A percentile compares a stretch with the other conserved stretches of the same genome.
Evolutionary conservation across 2,329 filamentous ascomycete genomes (phyloP).

Genomic region (Paraphoma sp.): DNA sequence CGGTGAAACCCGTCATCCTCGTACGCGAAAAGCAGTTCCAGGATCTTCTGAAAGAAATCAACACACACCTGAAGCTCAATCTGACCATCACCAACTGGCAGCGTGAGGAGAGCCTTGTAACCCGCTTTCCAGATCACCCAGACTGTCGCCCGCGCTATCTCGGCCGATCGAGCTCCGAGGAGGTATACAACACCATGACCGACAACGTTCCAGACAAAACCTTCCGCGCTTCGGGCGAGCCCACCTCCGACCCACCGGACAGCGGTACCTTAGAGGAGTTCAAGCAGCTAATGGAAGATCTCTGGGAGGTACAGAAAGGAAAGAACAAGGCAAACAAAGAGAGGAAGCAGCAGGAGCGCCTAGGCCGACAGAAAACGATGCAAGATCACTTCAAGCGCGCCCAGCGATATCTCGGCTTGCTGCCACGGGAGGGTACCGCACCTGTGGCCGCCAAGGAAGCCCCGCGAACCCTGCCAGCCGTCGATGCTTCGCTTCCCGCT

Average conservation of each 20-base stretch:
- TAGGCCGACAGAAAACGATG: constrained; percentile 60
- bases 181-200: constrained; percentile 51
- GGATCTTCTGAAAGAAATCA: constrained; percentile 69
- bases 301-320: constrained; percentile 58
- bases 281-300: constrained; percentile 61
- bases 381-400: constrained; percentile 66
- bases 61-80: constrained; percentile 58
- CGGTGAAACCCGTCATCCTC: constrained; percentile 66
- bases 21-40: constrained; percentile 72
- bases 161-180: constrained; percentile 60
- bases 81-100: constrained; percentile 65
- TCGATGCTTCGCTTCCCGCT: constrained; percentile 24
- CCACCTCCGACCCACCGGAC: constrained; percentile 34
- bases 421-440: constrained; percentile 36
- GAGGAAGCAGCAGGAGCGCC: constrained; percentile 58
- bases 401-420: constrained; percentile 75
- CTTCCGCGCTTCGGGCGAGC: constrained; percentile 24
- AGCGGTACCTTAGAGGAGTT: constrained; percentile 56
- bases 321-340: constrained; percentile 57
- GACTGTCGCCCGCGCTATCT: constrained; percentile 73
- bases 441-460: background rate
- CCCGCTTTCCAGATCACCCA: constrained; percentile 66
- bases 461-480: constrained; percentile 7
- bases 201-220: constrained; percentile 20
- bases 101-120: constrained; percentile 62